Percentiles rank a stretch among this genome's conserved stretches.
Evolutionary conservation across 2,329 filamentous ascomycete species (phyloP).

Genomic region (Alternaria atra): DNA sequence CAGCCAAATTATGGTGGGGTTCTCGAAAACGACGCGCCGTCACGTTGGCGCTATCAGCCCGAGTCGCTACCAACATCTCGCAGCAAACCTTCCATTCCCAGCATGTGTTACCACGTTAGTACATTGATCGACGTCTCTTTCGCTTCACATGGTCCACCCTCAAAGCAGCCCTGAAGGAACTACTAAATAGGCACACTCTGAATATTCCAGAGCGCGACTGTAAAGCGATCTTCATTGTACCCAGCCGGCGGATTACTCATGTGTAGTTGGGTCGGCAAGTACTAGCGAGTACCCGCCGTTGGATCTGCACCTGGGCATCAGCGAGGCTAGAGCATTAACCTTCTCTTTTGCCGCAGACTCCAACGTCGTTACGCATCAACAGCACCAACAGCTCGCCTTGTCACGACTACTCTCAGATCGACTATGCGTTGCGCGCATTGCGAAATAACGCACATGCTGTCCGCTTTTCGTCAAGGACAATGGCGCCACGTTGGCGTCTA

Average conservation of each 20-base stretch:
- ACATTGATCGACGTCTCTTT: neutral
- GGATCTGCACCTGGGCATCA: neutral
- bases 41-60: conserved; percentile 20
- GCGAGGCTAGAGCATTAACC: conserved; percentile 1
- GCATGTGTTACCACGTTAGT: neutral
- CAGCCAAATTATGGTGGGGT: conserved; percentile 18
- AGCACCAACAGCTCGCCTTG: neutral
- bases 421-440: neutral
- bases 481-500: neutral
- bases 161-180: no score
- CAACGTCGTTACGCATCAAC: neutral
- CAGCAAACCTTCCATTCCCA: neutral
- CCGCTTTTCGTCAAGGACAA: neutral
- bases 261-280: neutral
- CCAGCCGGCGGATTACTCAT: neutral
- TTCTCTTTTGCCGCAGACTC: neutral
- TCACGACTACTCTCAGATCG: neutral
- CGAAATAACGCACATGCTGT: neutral
- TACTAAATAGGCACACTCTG: neutral
- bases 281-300: neutral
- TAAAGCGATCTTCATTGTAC: neutral
- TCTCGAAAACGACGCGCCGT: conserved; percentile 21
- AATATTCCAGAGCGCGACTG: neutral
- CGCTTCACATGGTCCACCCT: neutral
- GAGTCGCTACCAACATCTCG: neutral